Base-by-base conservation (phyloP, 1,139 yeast species). In the Debaryomyces robertsiae region DNA sequence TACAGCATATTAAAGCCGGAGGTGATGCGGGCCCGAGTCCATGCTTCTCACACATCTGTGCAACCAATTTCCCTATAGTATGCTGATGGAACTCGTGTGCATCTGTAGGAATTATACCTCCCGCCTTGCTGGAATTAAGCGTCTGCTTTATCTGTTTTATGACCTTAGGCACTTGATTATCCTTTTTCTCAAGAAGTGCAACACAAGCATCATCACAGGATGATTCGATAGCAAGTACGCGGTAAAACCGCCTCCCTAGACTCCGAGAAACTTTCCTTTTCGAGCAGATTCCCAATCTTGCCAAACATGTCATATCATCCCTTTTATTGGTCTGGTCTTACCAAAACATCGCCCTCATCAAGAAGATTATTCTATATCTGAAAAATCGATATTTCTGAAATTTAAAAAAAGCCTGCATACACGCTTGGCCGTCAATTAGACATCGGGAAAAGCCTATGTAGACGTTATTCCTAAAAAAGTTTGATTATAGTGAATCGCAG, bases 171-270 rank as follows among this genome's bases (percentile, higher is more conserved):
- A 77, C 64, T 24, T 60, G 52, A 1, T 46, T 49, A 1, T 58
- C 55, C 9, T 44, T 50, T 40, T 88, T 69, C 34, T 84, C 82
- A 4, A 91, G 61, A 13, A 93, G 64, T 0, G 96, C 87, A 2
- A 90, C 90, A 50, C 97, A 90, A 0, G 96, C 79, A 60, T 93
- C 99, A 58, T 93, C 99, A 57, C 99, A 94, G 0, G 97, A 89
- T 0, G 96, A 82, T 56, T 93, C 98, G 13, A 93, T 79, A 0
- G 97, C 94, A 18, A 93, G 66, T 0, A 90, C 94, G 36, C 73
- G 74, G 61, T 89, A 90, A 27, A 18, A 15, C 17, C 48, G 30
- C 17, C 27, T 23, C 9, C 39, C 31, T 10, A 3, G 6, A 6
- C 14, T 5, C 6, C 7, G 9, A 6, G 23, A 18, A 19, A 7